Evolutionary conservation across 2,329 filamentous ascomycete species (phyloP), one percentile per base, ranked within the genome.

Genomic region (Cryphonectria japonica): DNA sequence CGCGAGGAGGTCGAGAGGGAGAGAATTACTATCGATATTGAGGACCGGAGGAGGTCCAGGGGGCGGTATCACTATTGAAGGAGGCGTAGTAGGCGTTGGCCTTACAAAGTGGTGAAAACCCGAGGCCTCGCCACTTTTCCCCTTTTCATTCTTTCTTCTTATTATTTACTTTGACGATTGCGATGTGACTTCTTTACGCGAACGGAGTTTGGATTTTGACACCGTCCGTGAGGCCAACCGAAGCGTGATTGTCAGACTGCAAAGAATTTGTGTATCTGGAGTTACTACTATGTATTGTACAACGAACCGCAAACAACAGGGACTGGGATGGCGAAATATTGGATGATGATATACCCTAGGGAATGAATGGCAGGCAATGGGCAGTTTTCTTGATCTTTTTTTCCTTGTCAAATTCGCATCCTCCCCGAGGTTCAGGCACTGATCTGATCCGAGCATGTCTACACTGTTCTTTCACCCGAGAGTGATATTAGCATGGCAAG

Each of bases 1-100:
- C 70, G 71, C 75, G 67, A 75, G 72, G 75, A 80, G 75, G 74
- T 79, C 76, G 78, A 80, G 71, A 71, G 79, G 61, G 77, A 79
- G 71, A 75, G 75, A n/a, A 74, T 76, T 41, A 72, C 74, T 5
- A 74, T 83, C 26, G 75, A 75, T 34, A 80, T 82, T 34, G 75
- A 78, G 37, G 81, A 83, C 64, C 76, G 75, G 32, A 75, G 76
- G 64, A 73, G 80, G 37, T 75, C 76, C 70, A 76, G 77, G 39
- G 78, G 80, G 57, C 82, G 82, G 70, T 75, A 78, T 26, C 75
- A 75, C 22, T 71, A 67, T 11, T 75, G 57, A 69, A 13, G 26
- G 41, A 19, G 32, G 9, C 26, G n/a, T 50, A 19, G 43, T 22
- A 50, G 43, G 46, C 22, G n/a, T 19, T n/a, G 46, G 8, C 22